A percentile compares a stretch with the other conserved stretches of the same genome.
Conservation (phyloP, 2,329 filamentous ascomycete genomes). For the Aspergillus texensis region DNA sequence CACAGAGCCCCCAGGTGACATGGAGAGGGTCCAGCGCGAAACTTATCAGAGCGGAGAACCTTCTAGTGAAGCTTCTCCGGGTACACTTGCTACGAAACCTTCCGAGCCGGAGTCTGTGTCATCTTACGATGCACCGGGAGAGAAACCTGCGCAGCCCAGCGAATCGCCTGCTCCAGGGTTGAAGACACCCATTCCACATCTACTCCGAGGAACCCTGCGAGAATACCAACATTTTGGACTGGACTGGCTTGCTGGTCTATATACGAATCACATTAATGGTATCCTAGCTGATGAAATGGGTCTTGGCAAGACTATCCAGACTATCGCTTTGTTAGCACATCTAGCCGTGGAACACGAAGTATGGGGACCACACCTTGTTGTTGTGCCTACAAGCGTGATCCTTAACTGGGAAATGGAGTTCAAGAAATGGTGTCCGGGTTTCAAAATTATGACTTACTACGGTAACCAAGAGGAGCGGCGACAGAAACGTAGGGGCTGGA, state of each 20-base stretch:
- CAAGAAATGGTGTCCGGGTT: conserved; percentile 96
- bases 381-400: conserved; percentile 97
- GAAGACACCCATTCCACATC: conserved; percentile 75
- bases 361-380: conserved; percentile 94
- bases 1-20: conserved; percentile 17
- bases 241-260: conserved; percentile 93
- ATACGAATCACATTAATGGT: conserved; percentile 89
- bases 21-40: conserved; percentile 24
- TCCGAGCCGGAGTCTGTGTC: conserved; percentile 50
- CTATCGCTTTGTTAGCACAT: conserved; percentile 89
- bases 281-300: conserved; percentile 99
- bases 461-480: conserved; percentile 90
- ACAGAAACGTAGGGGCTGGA: conserved; percentile 89
- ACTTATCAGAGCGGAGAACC: conserved; percentile 32
- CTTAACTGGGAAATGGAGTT: conserved; percentile 99
- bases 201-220: conserved; percentile 84
- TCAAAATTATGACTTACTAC: conserved; percentile 97
- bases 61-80: conserved; percentile 47
- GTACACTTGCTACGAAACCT: conserved; percentile 46
- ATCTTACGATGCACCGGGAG: conserved; percentile 39
- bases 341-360: conserved; percentile 86
- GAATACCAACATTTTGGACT: conserved; percentile 97
- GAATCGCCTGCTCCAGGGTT: conserved; percentile 46
- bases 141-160: conserved; percentile 39
- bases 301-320: conserved; percentile 96